Percentiles rank a stretch among this genome's conserved stretches.
phyloP scores from a whole-genome alignment of 2,329 filamentous ascomycete species.

The Grosmannia penicillata region DNA sequence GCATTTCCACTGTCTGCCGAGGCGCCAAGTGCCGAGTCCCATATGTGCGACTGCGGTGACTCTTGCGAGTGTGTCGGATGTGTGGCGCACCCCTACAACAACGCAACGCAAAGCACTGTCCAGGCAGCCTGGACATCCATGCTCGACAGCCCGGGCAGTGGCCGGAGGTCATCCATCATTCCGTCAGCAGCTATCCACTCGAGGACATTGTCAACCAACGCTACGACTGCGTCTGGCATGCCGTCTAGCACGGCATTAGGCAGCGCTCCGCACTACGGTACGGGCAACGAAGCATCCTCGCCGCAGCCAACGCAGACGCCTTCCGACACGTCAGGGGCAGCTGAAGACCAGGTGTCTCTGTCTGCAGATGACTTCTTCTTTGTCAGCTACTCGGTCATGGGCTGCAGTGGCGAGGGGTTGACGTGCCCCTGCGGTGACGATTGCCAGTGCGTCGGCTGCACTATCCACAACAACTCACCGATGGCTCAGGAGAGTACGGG shows the following conservation, averaged over 20 bases:
- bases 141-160: constrained; percentile 9
- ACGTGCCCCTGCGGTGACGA: constrained; percentile 47
- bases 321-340: constrained; percentile 28
- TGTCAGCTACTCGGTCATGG: constrained; percentile 21
- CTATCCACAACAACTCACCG: constrained; percentile 42
- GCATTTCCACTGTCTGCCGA: neutral
- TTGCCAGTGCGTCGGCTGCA: constrained; percentile 54
- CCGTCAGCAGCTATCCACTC: neutral
- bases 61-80: constrained; percentile 13
- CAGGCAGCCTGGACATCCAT: constrained; percentile 9
- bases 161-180: too few relatives aligned
- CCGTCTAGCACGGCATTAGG: neutral
- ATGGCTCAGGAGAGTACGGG: neutral
- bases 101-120: constrained; percentile 10
- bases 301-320: constrained; percentile 29
- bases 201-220: neutral
- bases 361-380: constrained; percentile 43
- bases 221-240: neutral
- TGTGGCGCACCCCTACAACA: constrained; percentile 12
- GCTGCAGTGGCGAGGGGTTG: constrained; percentile 12
- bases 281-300: constrained; percentile 15
- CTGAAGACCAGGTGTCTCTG: constrained; percentile 34
- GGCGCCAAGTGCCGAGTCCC: constrained; percentile 2
- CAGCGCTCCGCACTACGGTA: too few relatives aligned
- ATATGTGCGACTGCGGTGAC: constrained; percentile 13